Conservation (phyloP, 116 monocot species). For the Phalaenopsis hybrid region DNA sequence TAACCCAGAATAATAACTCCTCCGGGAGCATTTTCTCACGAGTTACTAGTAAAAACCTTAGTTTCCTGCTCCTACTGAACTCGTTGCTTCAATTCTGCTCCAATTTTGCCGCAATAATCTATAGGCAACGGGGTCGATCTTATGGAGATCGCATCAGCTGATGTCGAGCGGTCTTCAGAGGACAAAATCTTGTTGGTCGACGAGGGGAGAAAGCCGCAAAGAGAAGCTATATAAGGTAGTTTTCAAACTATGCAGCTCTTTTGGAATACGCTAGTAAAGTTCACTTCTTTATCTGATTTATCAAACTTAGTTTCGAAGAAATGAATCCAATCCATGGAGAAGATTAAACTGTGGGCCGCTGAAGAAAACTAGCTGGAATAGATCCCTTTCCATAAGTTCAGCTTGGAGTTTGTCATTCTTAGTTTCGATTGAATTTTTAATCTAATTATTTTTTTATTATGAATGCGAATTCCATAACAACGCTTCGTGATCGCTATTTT, state of each 20-base stretch:
- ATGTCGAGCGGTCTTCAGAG: background rate
- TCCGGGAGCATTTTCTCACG: too few species aligned
- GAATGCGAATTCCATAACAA: background rate
- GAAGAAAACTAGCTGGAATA: slow-evolving; percentile 68
- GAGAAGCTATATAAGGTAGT: background rate
- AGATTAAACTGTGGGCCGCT: slow-evolving; percentile 30
- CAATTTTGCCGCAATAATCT: background rate
- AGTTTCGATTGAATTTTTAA: background rate
- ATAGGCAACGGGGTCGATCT: background rate
- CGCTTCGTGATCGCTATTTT: too few species aligned
- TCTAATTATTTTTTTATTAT: background rate
- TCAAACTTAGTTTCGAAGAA: slow-evolving; percentile 11
- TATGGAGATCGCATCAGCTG: background rate
- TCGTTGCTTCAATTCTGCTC: background rate
- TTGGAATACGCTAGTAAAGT: background rate
- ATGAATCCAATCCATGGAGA: slow-evolving; percentile 12
- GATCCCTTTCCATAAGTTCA: slow-evolving; percentile 76
- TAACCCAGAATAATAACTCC: too few species aligned
- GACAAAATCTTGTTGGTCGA: background rate
- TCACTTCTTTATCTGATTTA: background rate
- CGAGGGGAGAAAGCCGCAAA: background rate
- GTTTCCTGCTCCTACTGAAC: too few species aligned
- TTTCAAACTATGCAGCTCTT: background rate
- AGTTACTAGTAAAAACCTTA: too few species aligned
- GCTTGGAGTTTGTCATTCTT: background rate